phyloP scores from a whole-genome alignment of 345 rosid genomes.

The Euphorbia peplus region DNA sequence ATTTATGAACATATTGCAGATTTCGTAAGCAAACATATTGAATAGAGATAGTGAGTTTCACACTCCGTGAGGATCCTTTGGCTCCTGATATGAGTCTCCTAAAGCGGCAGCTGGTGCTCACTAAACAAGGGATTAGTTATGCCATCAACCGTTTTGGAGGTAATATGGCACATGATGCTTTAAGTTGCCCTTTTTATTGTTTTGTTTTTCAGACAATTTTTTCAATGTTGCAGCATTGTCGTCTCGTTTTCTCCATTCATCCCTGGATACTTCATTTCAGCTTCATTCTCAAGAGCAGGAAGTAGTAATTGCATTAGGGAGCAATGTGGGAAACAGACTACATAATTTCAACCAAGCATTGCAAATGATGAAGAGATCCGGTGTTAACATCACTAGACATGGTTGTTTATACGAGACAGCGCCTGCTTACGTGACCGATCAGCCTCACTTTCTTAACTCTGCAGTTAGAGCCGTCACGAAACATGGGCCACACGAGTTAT shows the following conservation, averaged over 20 bases:
- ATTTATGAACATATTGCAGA: not conserved
- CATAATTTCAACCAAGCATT: constrained; percentile 64
- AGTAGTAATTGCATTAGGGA: constrained; percentile 84
- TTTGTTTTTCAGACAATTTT: not conserved
- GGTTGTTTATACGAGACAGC: constrained; percentile 84
- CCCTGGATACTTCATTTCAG: constrained; percentile 33
- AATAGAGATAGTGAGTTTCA: not conserved
- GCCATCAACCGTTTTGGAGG: constrained; percentile 13
- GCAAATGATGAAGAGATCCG: constrained; percentile 52
- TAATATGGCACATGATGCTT: not conserved
- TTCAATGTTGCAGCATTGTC: constrained; percentile 21
- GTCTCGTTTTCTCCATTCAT: constrained; percentile 35
- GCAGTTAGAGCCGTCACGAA: constrained; percentile 79
- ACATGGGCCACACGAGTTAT: constrained; percentile 75
- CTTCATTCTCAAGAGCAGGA: constrained; percentile 69
- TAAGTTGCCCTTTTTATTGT: not conserved
- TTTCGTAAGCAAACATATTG: not conserved
- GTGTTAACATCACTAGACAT: constrained; percentile 62
- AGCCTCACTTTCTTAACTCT: constrained; percentile 81
- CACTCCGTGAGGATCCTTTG: not conserved
- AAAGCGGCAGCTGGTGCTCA: constrained; percentile 13
- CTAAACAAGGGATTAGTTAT: constrained; percentile 1
- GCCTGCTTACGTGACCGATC: constrained; percentile 86
- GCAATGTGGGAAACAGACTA: constrained; percentile 80
- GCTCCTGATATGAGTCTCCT: constrained; percentile 13